Conservation (phyloP, 2,329 filamentous ascomycete species). For the Aspergillus sp. region DNA sequence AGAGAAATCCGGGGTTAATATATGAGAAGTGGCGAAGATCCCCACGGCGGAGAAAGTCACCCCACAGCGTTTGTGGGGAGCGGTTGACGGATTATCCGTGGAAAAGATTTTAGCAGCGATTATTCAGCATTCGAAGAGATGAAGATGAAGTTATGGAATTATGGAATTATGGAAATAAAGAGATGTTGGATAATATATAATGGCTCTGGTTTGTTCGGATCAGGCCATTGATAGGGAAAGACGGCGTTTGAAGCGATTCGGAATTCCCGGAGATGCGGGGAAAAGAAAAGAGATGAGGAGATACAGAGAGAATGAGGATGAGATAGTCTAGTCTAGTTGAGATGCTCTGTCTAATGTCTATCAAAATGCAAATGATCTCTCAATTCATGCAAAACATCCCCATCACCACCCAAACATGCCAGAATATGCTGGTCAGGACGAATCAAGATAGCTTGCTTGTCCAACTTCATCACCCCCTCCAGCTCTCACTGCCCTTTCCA, state of each 20-base stretch:
- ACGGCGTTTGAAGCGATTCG: too few species aligned
- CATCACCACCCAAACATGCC: constrained; percentile 3
- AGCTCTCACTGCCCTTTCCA: constrained; percentile 12
- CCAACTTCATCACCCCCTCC: constrained; percentile 15
- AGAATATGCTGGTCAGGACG: constrained; percentile 39
- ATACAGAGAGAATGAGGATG: too few species aligned
- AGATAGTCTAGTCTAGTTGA: too few species aligned
- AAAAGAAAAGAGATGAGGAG: too few species aligned
- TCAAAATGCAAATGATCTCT: constrained; percentile 1
- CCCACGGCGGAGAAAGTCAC: neutral
- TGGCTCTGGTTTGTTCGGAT: too few species aligned
- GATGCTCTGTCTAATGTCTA: neutral
- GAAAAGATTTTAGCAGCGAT: neutral
- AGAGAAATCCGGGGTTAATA: neutral
- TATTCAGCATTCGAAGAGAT: neutral
- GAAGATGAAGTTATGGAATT: too few species aligned
- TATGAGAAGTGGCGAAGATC: neutral
- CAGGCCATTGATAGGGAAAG: too few species aligned
- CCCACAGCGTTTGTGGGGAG: constrained; percentile 11
- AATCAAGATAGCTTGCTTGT: constrained; percentile 23
- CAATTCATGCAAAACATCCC: constrained; percentile 1
- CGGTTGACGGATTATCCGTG: constrained; percentile 10
- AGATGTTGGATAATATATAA: too few species aligned
- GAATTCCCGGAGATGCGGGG: too few species aligned
- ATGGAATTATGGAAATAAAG: too few species aligned